A percentile compares a stretch with the other conserved stretches of the same genome.
These are phyloP conservation scores for Pyronema domesticum DNA, from an alignment of 495 filamentous ascomycete genomes.

Conservation along the genomic window DNA sequence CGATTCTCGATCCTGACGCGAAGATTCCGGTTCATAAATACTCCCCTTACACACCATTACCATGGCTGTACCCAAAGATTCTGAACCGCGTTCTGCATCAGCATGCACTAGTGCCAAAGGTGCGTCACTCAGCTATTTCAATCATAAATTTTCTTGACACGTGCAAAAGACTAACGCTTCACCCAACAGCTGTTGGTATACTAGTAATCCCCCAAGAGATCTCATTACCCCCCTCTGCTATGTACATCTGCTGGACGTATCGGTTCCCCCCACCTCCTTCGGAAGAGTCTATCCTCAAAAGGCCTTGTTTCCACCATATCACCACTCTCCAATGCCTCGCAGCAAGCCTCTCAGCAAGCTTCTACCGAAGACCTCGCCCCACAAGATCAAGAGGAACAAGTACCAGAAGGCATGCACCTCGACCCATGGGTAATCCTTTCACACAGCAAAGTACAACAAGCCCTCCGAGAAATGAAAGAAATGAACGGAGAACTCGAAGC, in stretches of 20 bases:
- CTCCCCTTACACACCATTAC: background rate
- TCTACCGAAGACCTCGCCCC: background rate
- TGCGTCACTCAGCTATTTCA: background rate
- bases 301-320: conserved; percentile 10
- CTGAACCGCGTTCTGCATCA: background rate
- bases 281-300: conserved; percentile 9
- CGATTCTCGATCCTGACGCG: too few relatives aligned
- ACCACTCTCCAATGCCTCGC: background rate
- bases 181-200: conserved; percentile 1
- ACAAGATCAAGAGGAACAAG: background rate
- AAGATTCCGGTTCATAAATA: conserved; percentile 6
- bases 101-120: background rate
- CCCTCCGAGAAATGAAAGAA: too few relatives aligned
- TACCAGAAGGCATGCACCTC: background rate
- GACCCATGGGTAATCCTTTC: too few relatives aligned
- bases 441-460: too few relatives aligned
- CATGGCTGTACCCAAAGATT: conserved; percentile 1
- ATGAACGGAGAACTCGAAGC: too few relatives aligned
- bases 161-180: background rate
- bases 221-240: background rate
- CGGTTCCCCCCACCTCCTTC: conserved; percentile 7
- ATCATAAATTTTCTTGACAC: background rate
- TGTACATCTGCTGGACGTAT: background rate
- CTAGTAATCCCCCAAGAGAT: background rate
- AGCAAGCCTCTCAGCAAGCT: background rate